These are phyloP conservation scores for Zygoascus meyerae DNA, from an alignment of 1,139 yeast species.

Conservation along the genomic window DNA sequence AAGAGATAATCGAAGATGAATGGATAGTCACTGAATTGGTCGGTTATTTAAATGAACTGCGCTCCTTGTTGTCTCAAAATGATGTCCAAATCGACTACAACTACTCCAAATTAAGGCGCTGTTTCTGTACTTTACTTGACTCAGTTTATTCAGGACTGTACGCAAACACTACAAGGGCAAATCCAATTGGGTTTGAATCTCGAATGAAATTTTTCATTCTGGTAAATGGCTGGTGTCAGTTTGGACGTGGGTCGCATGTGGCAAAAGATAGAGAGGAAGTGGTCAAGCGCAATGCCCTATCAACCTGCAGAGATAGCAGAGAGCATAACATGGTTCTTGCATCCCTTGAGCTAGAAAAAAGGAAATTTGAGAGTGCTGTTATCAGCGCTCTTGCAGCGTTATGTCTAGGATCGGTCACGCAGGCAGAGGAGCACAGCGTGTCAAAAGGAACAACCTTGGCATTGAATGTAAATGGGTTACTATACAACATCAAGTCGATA, in stretches of 20 bases:
- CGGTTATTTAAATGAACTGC: slow-evolving; percentile 57
- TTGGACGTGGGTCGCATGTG: slow-evolving; percentile 58
- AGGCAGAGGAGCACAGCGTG: slow-evolving; percentile 23
- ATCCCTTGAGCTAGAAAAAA: slow-evolving; percentile 75
- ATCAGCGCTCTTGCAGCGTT: slow-evolving; percentile 80
- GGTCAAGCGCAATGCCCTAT: slow-evolving; percentile 41
- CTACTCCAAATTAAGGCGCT: slow-evolving; percentile 71
- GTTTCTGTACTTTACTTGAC: slow-evolving; percentile 73
- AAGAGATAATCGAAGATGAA: slow-evolving; percentile 54
- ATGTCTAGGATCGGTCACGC: slow-evolving; percentile 43
- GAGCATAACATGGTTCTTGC: slow-evolving; percentile 51
- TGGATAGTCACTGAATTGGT: slow-evolving; percentile 64
- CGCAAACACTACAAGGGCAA: slow-evolving; percentile 38
- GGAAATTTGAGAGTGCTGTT: slow-evolving; percentile 64
- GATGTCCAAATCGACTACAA: slow-evolving; percentile 61
- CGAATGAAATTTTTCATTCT: slow-evolving; percentile 76
- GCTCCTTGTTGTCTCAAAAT: slow-evolving; percentile 53
- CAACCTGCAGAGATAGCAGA: slow-evolving; percentile 26
- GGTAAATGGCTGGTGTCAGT: slow-evolving; percentile 92
- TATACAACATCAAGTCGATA: slow-evolving; percentile 74
- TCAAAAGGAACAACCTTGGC: slow-evolving; percentile 43
- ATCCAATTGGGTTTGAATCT: slow-evolving; percentile 79
- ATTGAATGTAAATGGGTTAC: slow-evolving; percentile 62
- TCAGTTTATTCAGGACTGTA: slow-evolving; percentile 54
- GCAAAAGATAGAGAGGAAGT: slow-evolving; percentile 61